Evolutionary conservation across 768 basidiomycete species (phyloP).

Genomic region (Lentinula detonsa): DNA sequence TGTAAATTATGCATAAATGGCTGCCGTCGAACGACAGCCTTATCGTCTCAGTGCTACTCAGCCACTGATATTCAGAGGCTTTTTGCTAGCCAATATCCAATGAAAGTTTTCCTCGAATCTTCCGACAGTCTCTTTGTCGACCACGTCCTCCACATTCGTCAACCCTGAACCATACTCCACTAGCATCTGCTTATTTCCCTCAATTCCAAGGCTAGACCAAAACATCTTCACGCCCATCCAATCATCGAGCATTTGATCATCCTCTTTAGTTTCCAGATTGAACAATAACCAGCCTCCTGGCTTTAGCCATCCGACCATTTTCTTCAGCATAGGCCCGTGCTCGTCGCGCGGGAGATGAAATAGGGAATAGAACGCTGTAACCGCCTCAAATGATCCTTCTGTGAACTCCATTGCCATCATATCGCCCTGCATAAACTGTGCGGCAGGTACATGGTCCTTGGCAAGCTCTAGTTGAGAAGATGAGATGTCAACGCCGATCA

Average conservation of each 20-base stretch:
- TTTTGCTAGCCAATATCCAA: slow-evolving; percentile 13
- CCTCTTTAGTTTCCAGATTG: slow-evolving; percentile 14
- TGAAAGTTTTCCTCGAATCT: slow-evolving; percentile 18
- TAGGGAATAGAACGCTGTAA: slow-evolving; percentile 22
- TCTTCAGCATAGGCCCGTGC: slow-evolving; percentile 19
- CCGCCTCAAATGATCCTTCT: slow-evolving; percentile 16
- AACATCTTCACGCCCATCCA: slow-evolving; percentile 23
- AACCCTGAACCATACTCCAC: slow-evolving; percentile 11
- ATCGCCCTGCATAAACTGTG: slow-evolving; percentile 19
- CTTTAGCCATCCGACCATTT: slow-evolving; percentile 21
- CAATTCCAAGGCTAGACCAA: slow-evolving; percentile 18
- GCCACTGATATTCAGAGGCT: background rate
- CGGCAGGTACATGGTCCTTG: slow-evolving; percentile 16
- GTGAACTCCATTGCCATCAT: slow-evolving; percentile 18
- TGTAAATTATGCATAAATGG: too few relatives aligned
- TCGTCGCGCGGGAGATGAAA: slow-evolving; percentile 22
- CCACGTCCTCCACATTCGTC: slow-evolving; percentile 14
- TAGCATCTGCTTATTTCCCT: slow-evolving; percentile 19
- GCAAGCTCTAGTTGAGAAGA: slow-evolving; percentile 20
- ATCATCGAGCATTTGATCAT: slow-evolving; percentile 14
- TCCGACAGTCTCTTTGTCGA: slow-evolving; percentile 19
- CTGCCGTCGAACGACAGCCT: too few relatives aligned
- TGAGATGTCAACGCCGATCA: slow-evolving; percentile 24
- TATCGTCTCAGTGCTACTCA: too few relatives aligned
- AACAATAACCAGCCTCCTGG: slow-evolving; percentile 19